These are phyloP conservation scores for Penicillium sp. DNA, from an alignment of 2,329 filamentous ascomycete genomes.

Conservation along the genomic window DNA sequence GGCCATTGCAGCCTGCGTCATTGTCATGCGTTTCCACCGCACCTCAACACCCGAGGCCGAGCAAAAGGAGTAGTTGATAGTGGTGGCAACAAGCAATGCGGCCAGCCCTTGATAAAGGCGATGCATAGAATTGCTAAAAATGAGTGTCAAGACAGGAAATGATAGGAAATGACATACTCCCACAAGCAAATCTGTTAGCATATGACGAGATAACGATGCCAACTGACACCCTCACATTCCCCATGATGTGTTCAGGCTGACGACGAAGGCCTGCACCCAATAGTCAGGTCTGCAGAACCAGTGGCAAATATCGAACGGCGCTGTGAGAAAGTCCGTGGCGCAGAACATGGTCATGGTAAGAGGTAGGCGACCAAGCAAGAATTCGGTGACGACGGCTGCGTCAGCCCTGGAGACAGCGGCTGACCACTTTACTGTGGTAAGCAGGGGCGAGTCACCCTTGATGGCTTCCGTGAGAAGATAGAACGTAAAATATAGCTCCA, in stretches of 20 bases:
- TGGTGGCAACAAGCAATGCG: conserved; percentile 63
- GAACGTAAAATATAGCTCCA: conserved; percentile 57
- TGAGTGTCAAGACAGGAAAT: conserved; percentile 55
- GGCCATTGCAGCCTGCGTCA: conserved; percentile 36
- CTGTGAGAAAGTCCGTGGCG: conserved; percentile 29
- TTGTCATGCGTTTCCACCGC: conserved; percentile 61
- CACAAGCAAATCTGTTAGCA: conserved; percentile 25
- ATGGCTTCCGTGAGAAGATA: conserved; percentile 55
- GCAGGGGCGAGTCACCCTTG: conserved; percentile 31
- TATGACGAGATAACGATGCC: not conserved
- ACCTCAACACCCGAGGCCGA: conserved; percentile 69
- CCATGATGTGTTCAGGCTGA: conserved; percentile 33
- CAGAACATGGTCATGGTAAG: conserved; percentile 40
- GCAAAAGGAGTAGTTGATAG: conserved; percentile 72
- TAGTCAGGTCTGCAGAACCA: conserved; percentile 44
- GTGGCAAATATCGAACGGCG: conserved; percentile 44
- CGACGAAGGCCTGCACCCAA: conserved; percentile 41
- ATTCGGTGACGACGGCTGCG: conserved; percentile 40
- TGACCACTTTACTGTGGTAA: conserved; percentile 31
- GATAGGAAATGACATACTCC: conserved; percentile 71
- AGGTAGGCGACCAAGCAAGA: conserved; percentile 35
- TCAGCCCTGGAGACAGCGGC: conserved; percentile 34
- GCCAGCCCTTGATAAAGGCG: conserved; percentile 57
- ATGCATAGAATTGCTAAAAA: conserved; percentile 60
- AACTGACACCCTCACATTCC: conserved; percentile 31